Evolutionary conservation across 2,329 filamentous ascomycete species (phyloP), one percentile per base, ranked within the genome.

Genomic region (Venturia aucupariae): DNA sequence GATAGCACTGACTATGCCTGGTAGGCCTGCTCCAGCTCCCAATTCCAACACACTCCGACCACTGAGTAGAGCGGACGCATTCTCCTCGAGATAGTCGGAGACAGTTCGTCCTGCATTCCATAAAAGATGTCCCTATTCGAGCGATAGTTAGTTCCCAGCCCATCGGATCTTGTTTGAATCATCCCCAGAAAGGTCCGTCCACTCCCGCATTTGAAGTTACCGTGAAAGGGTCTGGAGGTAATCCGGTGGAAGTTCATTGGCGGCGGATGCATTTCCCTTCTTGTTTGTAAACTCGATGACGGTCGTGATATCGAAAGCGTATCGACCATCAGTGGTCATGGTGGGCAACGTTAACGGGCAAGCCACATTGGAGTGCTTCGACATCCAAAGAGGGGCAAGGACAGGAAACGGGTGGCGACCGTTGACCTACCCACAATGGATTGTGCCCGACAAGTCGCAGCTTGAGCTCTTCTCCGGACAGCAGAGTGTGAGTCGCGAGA

Each of bases 51-150:
- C 84, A n/a, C 86, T 86, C 72, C 85, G 87, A 68, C 77, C 81
- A 17, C 76, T 71, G n/a, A 96, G 81, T 4, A 90, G 81, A 1
- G 75, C 68, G 10, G 75, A 71, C n/a, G 86, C 82, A 68, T 86
- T 80, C 51, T 83, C 78, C 76, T 96, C 90, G 65, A 97, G 85
- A 76, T 92, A 92, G 69, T 86, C 81, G 19, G 92, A 85, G 60
- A 93, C 83, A 46, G 90, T 85, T 67, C 90, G 88, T 66, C 88
- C 88, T 66, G 90, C 92, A 75, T 97, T 95, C 93, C 93, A 97
- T 38, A 97, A 83, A 68, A 90, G 83, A 75, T 97, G 90, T 19
- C 90, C 92, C 85, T 85, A 65, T 35, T n/a, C 38, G 39, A 62
- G 24, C 24, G 22, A 24, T 11, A 27, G 17, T 57, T n/a, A 57